Base-by-base conservation (phyloP, 2,329 filamentous ascomycete genomes). In the Coniochaeta hoffmannii region DNA sequence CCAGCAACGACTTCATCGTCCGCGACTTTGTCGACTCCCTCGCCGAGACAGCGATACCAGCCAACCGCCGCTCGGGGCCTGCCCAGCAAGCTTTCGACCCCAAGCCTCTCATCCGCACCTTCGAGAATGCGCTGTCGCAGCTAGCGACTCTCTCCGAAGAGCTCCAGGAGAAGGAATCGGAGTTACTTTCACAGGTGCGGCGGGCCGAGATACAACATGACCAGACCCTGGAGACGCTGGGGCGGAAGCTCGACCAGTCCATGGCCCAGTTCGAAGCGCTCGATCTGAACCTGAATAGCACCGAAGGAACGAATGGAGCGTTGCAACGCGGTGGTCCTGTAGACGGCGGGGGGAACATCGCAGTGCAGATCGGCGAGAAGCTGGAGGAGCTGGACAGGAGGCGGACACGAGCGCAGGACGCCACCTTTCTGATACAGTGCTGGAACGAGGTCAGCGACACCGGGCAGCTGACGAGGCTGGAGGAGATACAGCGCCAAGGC, bases 11-110 rank as follows among this genome's bases (percentile, higher is more conserved):
- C 73, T 99, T 97, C 67, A 97, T 97, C 60, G 93, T 97, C 62
- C 91, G 96, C 66, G 94, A 99, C 74, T 99, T 99, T 69, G 87
- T 99, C 64, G 95, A 99, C 69, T 84, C 87, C 53, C 85, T 99
- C 56, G 94, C 93, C 53, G 92, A 97, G 60, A 88, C 80, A 63
- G 89, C 90, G 22, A 82, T 90, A 34, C 86, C 89, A n/a, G 77
- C 80, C 22, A 89, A 86, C 66, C 89, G 94, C 54, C 87, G 89
- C 57, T 97, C 92, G 14, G 85, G 82, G 8, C 79, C 82, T 60
- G 77, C 75, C 58, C 78, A 76, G 67, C 78, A 80, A 59, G 73
- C 79, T 4, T 99, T 99, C 73, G 94, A 99, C 66, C 91, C 94
- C 0, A 99, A 99, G 73, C 95, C 94, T 31, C 78, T 99, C 63